Evolutionary conservation across 257 asterid species (phyloP).

Genomic region (Primulina huaijiensis): DNA sequence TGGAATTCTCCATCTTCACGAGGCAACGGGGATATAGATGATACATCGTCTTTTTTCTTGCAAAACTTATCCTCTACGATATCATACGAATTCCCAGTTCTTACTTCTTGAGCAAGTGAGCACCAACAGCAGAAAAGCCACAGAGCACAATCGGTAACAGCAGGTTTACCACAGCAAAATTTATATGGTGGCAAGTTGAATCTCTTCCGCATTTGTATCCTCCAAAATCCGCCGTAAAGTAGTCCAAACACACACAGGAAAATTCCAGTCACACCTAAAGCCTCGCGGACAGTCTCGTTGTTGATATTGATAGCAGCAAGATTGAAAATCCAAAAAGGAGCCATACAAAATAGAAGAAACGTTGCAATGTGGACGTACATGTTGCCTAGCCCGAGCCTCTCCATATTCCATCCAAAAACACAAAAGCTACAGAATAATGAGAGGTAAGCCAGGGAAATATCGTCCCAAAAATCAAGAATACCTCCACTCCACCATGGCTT

Average conservation of each 20-base stretch:
- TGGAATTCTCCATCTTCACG: conserved; percentile 42
- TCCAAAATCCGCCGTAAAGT: conserved; percentile 92
- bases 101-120: conserved; percentile 78
- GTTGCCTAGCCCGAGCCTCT: conserved; percentile 85
- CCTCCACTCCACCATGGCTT: conserved; percentile 86
- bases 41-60: conserved; percentile 30
- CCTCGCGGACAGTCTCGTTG: conserved; percentile 60
- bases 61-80: conserved; percentile 66
- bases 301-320: conserved; percentile 79
- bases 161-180: conserved; percentile 61
- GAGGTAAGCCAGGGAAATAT: conserved; percentile 77
- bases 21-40: conserved; percentile 52
- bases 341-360: conserved; percentile 79
- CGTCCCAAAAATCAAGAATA: conserved; percentile 82
- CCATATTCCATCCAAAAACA: conserved; percentile 98
- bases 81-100: conserved; percentile 78
- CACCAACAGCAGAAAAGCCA: conserved; percentile 98
- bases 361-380: conserved; percentile 94
- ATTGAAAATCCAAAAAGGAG: conserved; percentile 85
- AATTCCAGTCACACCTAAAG: conserved; percentile 65
- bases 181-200: conserved; percentile 63
- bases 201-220: conserved; percentile 87
- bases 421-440: conserved; percentile 82
- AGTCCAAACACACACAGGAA: conserved; percentile 77
- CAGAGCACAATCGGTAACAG: conserved; percentile 60